Evolutionary conservation across 2,329 filamentous ascomycete species (phyloP).

Genomic region (Ceratocystis papillata): DNA sequence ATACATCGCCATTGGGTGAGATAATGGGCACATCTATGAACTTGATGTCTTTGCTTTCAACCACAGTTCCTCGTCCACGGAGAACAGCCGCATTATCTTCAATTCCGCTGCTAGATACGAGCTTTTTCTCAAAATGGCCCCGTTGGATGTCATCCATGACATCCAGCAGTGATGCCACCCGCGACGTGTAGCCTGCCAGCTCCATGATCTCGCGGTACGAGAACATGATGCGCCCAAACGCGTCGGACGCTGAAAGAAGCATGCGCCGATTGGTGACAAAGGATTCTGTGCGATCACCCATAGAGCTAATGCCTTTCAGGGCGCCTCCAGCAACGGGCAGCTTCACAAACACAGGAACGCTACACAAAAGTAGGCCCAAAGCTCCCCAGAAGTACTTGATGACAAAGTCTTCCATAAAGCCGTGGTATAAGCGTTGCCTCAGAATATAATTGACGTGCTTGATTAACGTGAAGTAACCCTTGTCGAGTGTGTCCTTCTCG

Average conservation of each 20-base stretch:
- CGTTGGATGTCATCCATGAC: slow-evolving; percentile 89
- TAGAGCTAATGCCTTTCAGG: slow-evolving; percentile 44
- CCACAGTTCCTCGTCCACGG: slow-evolving; percentile 65
- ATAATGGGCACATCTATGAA: slow-evolving; percentile 91
- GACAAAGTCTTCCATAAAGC: slow-evolving; percentile 99
- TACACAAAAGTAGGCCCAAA: slow-evolving; percentile 80
- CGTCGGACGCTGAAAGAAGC: slow-evolving; percentile 85
- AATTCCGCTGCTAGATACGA: slow-evolving; percentile 77
- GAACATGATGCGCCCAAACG: slow-evolving; percentile 93
- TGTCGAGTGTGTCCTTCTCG: slow-evolving; percentile 93
- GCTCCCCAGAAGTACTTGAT: slow-evolving; percentile 99
- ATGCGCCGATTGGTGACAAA: slow-evolving; percentile 93
- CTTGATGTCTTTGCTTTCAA: slow-evolving; percentile 72
- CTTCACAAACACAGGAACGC: slow-evolving; percentile 91
- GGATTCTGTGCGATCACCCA: slow-evolving; percentile 61
- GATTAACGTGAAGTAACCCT: slow-evolving; percentile 97
- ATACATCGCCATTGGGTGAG: slow-evolving; percentile 88
- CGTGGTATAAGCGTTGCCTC: slow-evolving; percentile 82
- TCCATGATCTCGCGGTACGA: slow-evolving; percentile 97
- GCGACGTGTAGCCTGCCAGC: slow-evolving; percentile 85
- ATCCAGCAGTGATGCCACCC: slow-evolving; percentile 77
- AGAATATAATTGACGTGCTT: slow-evolving; percentile 98
- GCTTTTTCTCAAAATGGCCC: slow-evolving; percentile 89
- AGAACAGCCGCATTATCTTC: slow-evolving; percentile 76
- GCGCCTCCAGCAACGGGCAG: slow-evolving; percentile 48